phyloP scores from a whole-genome alignment of 352 stramenopile species.

The Globisporangium paddicum region DNA sequence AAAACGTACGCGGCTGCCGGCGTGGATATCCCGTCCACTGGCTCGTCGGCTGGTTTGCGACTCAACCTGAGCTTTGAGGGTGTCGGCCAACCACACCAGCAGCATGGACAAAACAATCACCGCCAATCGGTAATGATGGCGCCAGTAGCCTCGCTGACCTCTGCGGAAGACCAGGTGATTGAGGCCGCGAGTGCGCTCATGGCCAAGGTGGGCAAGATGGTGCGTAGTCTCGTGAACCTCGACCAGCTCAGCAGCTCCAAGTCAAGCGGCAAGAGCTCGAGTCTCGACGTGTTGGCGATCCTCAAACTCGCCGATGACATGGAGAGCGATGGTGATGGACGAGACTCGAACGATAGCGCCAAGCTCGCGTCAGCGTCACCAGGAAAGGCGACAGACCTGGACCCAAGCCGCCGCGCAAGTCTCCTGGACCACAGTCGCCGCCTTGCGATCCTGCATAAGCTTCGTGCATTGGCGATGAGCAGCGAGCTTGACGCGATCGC shows the following conservation, averaged over 20 bases:
- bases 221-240: slow-evolving; percentile 48
- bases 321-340: slow-evolving; percentile 20
- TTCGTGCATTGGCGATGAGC: slow-evolving; percentile 13
- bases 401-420: slow-evolving; percentile 1
- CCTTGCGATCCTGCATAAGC: slow-evolving; percentile 15
- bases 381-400: neutral
- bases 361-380: neutral
- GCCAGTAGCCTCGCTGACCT: neutral
- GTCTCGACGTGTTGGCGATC: slow-evolving; percentile 32
- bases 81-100: neutral
- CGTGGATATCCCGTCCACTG: slow-evolving; percentile 12
- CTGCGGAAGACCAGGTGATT: slow-evolving; percentile 17
- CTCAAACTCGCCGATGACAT: slow-evolving; percentile 58
- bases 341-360: neutral
- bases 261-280: slow-evolving; percentile 12
- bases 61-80: slow-evolving; percentile 4
- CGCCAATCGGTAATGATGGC: neutral
- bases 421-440: slow-evolving; percentile 13
- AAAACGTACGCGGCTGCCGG: slow-evolving; percentile 39
- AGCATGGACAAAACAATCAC: neutral
- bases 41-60: neutral
- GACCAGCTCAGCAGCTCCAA: slow-evolving; percentile 16
- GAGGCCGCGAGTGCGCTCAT: slow-evolving; percentile 40
- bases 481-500: slow-evolving; percentile 17
- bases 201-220: slow-evolving; percentile 52